Base-by-base conservation (phyloP, 2,329 filamentous ascomycete genomes). In the Zymoseptoria pseudotritici region DNA sequence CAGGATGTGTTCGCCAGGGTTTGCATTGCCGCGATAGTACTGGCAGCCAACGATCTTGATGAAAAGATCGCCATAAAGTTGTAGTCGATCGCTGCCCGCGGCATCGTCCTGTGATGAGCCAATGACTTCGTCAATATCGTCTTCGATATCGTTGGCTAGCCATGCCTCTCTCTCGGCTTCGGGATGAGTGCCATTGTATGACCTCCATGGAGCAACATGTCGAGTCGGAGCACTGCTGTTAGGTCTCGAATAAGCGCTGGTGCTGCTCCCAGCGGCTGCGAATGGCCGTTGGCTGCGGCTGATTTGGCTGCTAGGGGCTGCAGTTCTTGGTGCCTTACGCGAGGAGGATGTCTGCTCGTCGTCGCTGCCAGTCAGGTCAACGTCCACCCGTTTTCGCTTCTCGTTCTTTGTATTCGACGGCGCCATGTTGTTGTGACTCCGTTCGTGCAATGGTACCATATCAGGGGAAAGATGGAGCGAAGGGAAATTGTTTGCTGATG, bases 21-120 rank as follows among this genome's bases (percentile, higher is more conserved):
- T 85, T 13, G 86, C 86, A 64, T 59, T 57, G 26, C 87, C 87
- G 58, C 73, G 74, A 71, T 90, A 90, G 70, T 83, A 89, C 52
- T 76, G 79, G 61, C 74, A 81, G 70, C 84, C 84, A 2, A 87
- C 84, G 26, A 86, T 82, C 61, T 85, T 85, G 49, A 78, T 79
- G 11, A 78, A 66, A 7, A 83, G 55, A 50, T 71, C 69, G 17
- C 74, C 77, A 54, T 71, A 73, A 8, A 64, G 58, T 63, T 65
- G 58, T 21, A 69, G 56, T n/a, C 67, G 58, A 6, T 70, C 68
- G 46, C 58, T 64, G n/a, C 60, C 64, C 2, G 70, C 66, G 4
- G 67, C 63, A 49, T 60, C 65, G 50, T 73, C 70, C 17, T 71
- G 71, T 3, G 71, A 71, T 22, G 69, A 69, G 9, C 58, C 61